Base-by-base conservation (phyloP, 306 rosid genomes). In the Ziziphus jujuba region DNA sequence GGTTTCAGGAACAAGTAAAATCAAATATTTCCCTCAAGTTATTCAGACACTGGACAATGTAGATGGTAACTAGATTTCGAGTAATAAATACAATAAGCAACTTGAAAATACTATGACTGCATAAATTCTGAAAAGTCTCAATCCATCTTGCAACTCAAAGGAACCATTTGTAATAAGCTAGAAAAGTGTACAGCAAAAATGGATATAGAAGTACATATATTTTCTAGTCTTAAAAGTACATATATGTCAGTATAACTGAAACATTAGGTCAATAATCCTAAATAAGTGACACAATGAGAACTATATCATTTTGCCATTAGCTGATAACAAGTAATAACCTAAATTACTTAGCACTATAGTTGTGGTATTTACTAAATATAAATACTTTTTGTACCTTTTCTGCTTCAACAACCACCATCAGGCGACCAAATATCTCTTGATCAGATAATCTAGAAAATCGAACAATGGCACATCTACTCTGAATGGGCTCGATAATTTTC, bases 381-480 rank as follows among this genome's bases (percentile, higher is more conserved):
- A 63, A 71, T 69, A 43, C 9, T 19, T 35, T 24, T 4, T 8
- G 25, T 76, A 92, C 98, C 97, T 86, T 86, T 85, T 93, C 98
- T 9, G 96, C 93, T 55, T 93, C 85, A 60, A 93, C 85, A 16
- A 93, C 98, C 43, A 90, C 72, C 97, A 90, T 86, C 40, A 93
- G 84, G 23, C 97, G 97, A 52, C 89, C 85, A 43, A 90, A 90
- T 76, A 93, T 90, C 84, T 93, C 95, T 81, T 84, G 87, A 79
- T 93, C 98, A 44, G 96, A 81, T 65, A 93, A 78, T 56, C 97
- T 80, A 21, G 89, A 88, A 75, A 86, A 93, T 53, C 98, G 79
- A 65, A 93, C 98, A 75, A 93, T 82, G 35, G 97, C 98, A 78
- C 98, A 93, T 80, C 98, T 84, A 81, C 97, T 93, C 84, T 93